Evolutionary conservation across 1,139 yeast genomes (phyloP).

Genomic region (Geotrichum restrictum): DNA sequence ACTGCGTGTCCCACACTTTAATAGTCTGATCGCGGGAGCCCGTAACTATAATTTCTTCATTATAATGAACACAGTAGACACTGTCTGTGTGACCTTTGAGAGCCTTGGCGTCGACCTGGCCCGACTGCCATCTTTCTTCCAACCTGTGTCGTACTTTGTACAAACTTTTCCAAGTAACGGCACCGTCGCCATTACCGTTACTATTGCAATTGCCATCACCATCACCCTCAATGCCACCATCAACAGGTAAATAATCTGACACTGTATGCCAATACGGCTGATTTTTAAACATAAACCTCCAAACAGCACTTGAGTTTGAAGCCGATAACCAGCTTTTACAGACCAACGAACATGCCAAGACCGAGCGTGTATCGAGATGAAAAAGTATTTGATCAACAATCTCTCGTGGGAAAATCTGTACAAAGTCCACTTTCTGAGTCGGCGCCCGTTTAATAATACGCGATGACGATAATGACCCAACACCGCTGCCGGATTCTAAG

Average conservation of each 20-base stretch:
- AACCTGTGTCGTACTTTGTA: constrained; percentile 31
- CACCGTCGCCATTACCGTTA: neutral
- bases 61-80: constrained; percentile 40
- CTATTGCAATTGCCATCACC: no score
- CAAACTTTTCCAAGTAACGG: constrained; percentile 31
- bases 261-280: constrained; percentile 26
- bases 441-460: neutral
- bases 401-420: constrained; percentile 32
- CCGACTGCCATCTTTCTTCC: constrained; percentile 35
- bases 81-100: constrained; percentile 39
- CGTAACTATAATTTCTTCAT: constrained; percentile 35
- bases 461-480: no score
- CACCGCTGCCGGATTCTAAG: no score
- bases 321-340: constrained; percentile 29
- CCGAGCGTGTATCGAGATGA: constrained; percentile 25
- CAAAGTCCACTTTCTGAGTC: constrained; percentile 25
- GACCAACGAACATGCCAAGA: constrained; percentile 29
- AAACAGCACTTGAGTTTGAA: constrained; percentile 28
- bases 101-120: constrained; percentile 27
- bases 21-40: constrained; percentile 40
- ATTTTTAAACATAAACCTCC: constrained; percentile 30
- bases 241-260: constrained; percentile 9
- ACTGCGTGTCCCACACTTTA: constrained; percentile 36
- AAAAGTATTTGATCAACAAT: constrained; percentile 28
- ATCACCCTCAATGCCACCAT: no score